These are phyloP conservation scores for Phaeosphaeria sp. DNA, from an alignment of 2,329 filamentous ascomycete genomes.

Conservation along the genomic window DNA sequence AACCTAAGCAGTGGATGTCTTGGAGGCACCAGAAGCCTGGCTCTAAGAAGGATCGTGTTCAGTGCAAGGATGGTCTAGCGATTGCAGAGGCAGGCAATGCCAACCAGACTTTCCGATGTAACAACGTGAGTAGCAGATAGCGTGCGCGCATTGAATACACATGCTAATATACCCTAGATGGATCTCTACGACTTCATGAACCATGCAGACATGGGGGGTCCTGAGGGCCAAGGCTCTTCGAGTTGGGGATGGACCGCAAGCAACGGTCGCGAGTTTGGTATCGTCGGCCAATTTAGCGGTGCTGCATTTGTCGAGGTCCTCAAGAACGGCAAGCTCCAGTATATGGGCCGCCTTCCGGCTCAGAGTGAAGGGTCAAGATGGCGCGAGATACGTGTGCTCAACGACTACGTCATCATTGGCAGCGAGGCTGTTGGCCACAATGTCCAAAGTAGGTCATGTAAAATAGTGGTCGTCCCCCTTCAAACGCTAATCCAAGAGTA, in stretches of 20 bases:
- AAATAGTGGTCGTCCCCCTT: constrained; percentile 61
- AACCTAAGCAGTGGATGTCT: constrained; percentile 24
- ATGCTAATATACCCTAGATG: constrained; percentile 45
- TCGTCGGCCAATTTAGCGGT: constrained; percentile 61
- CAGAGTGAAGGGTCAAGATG: constrained; percentile 56
- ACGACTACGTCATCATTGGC: constrained; percentile 54
- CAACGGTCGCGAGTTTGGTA: constrained; percentile 61
- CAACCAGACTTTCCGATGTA: constrained; percentile 34
- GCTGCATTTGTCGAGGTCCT: constrained; percentile 61
- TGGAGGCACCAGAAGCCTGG: constrained; percentile 19
- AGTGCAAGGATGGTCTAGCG: constrained; percentile 31
- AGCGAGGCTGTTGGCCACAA: constrained; percentile 58
- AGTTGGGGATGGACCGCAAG: constrained; percentile 62
- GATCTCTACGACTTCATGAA: constrained; percentile 64
- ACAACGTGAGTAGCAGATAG: constrained; percentile 19
- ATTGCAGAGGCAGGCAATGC: constrained; percentile 29
- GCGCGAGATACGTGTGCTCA: constrained; percentile 59
- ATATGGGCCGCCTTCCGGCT: constrained; percentile 59
- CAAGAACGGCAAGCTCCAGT: constrained; percentile 57
- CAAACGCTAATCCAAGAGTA: constrained; percentile 26
- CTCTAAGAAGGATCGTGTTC: constrained; percentile 26
- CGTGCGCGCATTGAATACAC: neutral
- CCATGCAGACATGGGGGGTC: constrained; percentile 61
- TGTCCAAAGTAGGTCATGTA: constrained; percentile 53
- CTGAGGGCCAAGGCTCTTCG: constrained; percentile 48